Evolutionary conservation across 2,329 filamentous ascomycete species (phyloP), one percentile per base, ranked within the genome.

Genomic region (Apiospora rasikravindrae): DNA sequence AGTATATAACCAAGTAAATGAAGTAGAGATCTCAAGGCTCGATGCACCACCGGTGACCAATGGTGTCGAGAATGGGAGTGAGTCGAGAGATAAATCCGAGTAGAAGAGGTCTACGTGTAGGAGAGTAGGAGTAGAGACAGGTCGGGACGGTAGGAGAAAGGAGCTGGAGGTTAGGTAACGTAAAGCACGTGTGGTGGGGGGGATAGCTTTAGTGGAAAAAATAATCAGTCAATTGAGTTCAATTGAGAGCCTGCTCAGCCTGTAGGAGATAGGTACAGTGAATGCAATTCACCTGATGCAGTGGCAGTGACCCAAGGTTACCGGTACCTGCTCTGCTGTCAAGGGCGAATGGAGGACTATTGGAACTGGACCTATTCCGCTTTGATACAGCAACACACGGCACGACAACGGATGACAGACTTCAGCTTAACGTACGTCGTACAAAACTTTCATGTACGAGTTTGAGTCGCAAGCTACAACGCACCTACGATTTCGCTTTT

Each of bases 21-120:
- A 16, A 40, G 57, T 40, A 64, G 33, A 64, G 13, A 29, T 64
- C 57, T 40, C 29, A 37, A 40, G n/a, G 33, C 57, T 64, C 57
- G 57, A 64, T 40, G 57, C 57, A 64, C 57, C 57, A 64, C 33
- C 33, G 57, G 33, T 4, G 10, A 24, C 57, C 57, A 64, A 64
- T 64, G 57, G 57, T 33, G 57, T 64, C 57, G 57, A 64, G 57
- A 64, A 64, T 64, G 57, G 57, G 57, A 64, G 40, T 40, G 57
- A 40, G 33, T 13, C 19, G 33, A 64, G 57, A 64, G 57, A 64
- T 64, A 64, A 40, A 40, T 64, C 57, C 57, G 57, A 64, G 53
- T 37, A 61, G 57, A 64, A 64, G 57, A 64, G 57, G 57, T 64
- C 57, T 64, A 40, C 57, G 57, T 64, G 57, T 64, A 64, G 33